Evolutionary conservation across 495 filamentous ascomycete genomes (phyloP), one percentile per base, ranked within the genome.

Genomic region (Penicillium cinerascens): DNA sequence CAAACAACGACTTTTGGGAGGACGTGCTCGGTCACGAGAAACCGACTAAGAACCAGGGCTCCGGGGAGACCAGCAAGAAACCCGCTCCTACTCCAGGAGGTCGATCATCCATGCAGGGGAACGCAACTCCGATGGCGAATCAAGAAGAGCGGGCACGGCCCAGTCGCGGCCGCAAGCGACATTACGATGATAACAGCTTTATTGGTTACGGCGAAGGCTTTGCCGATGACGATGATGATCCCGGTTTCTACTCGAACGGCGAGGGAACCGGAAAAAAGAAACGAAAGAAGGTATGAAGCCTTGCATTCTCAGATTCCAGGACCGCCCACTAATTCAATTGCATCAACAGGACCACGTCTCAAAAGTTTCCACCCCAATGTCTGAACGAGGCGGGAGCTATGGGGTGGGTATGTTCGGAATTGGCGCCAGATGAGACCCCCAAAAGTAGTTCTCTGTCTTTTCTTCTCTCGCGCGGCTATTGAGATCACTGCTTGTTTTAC

Each of bases 201-300:
- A 80, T 80, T 46, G 86, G 86, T 4, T 89, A 89, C 55, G 80
- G 77, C 44, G 85, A 87, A 70, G 84, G 81, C 10, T 84, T 70
- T 63, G 71, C 73, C 10, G 81, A 84, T 60, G 82, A 83, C 47
- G 80, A 83, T 51, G 79, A 79, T 44, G 82, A 81, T 20, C 68
- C 73, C 47, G 72, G 66, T 40, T 71, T 76, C 51, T 73, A 73
- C 52, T 76, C 72, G 42, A 72, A 72, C 51, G 62, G 70, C 53
- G 75, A 76, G 54, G 74, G 72, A 47, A 60, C 64, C n/a, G 66
- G 69, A 15, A 74, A 76, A 56, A 72, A 72, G 56, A 76, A 75
- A 65, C 72, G 72, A 47, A 81, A 81, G 70, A 81, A 80, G 75
- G 77, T 80, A 70, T 42, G 49, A 44, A 29, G 18, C 9, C 20